A percentile compares a stretch with the other conserved stretches of the same genome.
Conservation (phyloP, 2,329 filamentous ascomycete genomes). For the Tolypocladium amazonense region DNA sequence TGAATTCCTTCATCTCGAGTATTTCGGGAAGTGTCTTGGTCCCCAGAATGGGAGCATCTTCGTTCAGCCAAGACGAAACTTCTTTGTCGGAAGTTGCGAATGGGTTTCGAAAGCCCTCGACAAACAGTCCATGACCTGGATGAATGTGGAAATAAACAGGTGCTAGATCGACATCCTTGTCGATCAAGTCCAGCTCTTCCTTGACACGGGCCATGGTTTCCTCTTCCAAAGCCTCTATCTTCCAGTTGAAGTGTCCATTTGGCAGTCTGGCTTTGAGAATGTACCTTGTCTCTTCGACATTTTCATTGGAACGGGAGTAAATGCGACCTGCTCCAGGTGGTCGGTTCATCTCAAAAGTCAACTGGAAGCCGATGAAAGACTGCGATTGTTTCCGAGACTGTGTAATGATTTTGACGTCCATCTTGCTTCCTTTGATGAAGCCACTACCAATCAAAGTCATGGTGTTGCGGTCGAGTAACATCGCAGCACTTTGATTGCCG, state of each 20-base stretch:
- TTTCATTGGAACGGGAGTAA: neutral
- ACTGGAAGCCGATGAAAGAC: too few relatives aligned
- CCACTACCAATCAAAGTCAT: too few relatives aligned
- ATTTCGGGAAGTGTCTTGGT: neutral
- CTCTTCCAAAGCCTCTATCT: neutral
- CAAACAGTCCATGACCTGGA: neutral
- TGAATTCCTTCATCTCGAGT: neutral
- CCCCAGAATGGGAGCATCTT: neutral
- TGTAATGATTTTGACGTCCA: too few relatives aligned
- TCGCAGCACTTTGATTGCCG: too few relatives aligned
- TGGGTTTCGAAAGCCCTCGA: neutral
- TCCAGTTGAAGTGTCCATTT: neutral
- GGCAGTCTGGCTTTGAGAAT: neutral
- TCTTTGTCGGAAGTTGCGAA: neutral
- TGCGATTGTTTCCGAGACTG: too few relatives aligned
- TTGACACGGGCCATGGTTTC: fast-evolving
- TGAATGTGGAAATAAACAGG: neutral
- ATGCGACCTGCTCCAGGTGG: neutral
- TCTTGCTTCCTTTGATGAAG: too few relatives aligned
- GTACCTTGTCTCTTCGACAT: neutral
- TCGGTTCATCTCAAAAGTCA: neutral
- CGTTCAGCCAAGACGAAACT: neutral
- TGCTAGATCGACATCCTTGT: neutral
- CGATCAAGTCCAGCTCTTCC: neutral
- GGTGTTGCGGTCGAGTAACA: too few relatives aligned